Evolutionary conservation across 2,329 filamentous ascomycete genomes (phyloP), one percentile per base, ranked within the genome.

Genomic region (Xylariomycetidae sp.): DNA sequence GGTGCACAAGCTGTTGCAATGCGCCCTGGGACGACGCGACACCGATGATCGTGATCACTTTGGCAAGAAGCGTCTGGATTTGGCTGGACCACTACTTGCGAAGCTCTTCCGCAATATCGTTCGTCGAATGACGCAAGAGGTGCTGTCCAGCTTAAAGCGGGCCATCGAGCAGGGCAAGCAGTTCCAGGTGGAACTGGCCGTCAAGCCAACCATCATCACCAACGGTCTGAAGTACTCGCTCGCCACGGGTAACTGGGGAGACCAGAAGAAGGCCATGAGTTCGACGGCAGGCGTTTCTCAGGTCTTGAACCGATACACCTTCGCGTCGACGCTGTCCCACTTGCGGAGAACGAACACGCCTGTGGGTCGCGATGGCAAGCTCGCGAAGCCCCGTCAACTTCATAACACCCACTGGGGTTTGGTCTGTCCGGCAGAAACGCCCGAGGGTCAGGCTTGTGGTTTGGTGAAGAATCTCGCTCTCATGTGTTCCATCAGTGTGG

Each of bases 321-420:
- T 95, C 56, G 81, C 92, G 12, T 98, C 93, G 25, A 96, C 90
- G 0, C 65, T 98, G 26, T 98, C 92, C 13, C 93, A 98, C 81
- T 74, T 98, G 63, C 82, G 93, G 51, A 82, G 92, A 54, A 98
- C 93, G 33, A 98, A 98, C 60, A 98, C 93, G 0, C 92, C 92
- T 1, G 94, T 98, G 44, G 92, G 93, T 41, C 79, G 93, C 67
- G 93, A 98, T 62, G 93, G 92, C 48, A 98, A 98, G 63, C 84
- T 98, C 47, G 93, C 93, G 25, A 98, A 98, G 62, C 92, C 92
- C 24, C 85, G 92, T 39, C 93, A 98, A 64, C 74, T 98, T 44
- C 92, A 98, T 70, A 96, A 96, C 61, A 96, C 90, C 6, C 92
- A 98, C 57, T 98, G 92, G 92, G 92, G 92, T 43, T 68, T 96